Evolutionary conservation across 345 rosid genomes (phyloP), one percentile per base, ranked within the genome.

Genomic region (Hibiscus syriacus): DNA sequence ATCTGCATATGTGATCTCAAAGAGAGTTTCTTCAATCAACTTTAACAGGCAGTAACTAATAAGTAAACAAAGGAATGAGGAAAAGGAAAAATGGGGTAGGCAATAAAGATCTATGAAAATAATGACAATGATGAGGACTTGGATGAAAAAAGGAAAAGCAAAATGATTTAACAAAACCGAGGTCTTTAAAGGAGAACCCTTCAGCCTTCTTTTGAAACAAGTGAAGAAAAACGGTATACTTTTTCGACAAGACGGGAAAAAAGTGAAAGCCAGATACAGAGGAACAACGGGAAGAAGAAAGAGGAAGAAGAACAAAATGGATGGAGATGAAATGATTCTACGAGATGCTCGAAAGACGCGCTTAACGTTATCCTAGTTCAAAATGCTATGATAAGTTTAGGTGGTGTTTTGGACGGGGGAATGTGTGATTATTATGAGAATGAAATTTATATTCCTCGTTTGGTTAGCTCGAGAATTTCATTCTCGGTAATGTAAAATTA

Each of bases 141-240:
- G 41, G 70, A 64, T 66, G 68, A 57, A 61, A 73, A 72, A 50
- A 70, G 6, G 55, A 73, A 29, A 77, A 49, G 78, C 72, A 71
- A 71, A 23, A 68, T 30, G 76, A 82, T 83, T 82, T 83, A 69
- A 79, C 82, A 66, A 48, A 74, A 78, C 72, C 81, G 72, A 80
- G 81, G 84, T 45, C 80, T 66, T 70, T 60, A 73, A 75, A 55
- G 58, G 74, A 74, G 73, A 64, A 52, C 34, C 26, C 54, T 23
- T 70, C 70, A 49, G 57, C 61, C 38, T 63, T 56, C 71, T 68
- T 63, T 64, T 26, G n/a, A 68, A 53, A 52, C 36, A 34, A 17
- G 30, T 54, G 45, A 10, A 36, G 36, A 60, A 64, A 70, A 58
- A 17, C 6, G 6, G 5, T 5, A 25, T 20, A 27, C 53, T 6